phyloP scores from a whole-genome alignment of 2,329 filamentous ascomycete genomes.

The Phoma sp. region DNA sequence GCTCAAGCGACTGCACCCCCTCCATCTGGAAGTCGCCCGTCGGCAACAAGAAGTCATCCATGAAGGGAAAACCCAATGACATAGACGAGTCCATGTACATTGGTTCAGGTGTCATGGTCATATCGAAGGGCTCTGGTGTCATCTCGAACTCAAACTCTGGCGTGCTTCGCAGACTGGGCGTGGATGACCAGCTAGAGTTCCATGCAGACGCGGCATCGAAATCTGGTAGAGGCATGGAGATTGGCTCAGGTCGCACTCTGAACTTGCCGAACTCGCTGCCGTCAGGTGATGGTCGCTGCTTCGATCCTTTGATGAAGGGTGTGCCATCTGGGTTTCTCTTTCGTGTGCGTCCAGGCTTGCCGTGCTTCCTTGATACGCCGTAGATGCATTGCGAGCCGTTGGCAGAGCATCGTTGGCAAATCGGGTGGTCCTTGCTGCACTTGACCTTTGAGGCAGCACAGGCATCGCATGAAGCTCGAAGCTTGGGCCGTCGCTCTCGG shows the following conservation, averaged over 20 bases:
- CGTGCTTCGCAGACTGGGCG: conserved; percentile 35
- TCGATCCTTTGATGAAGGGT: conserved; percentile 39
- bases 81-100: conserved; percentile 29
- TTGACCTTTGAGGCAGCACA: conserved; percentile 50
- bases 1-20: conserved; percentile 27
- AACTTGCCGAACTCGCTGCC: conserved; percentile 40
- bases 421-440: conserved; percentile 47
- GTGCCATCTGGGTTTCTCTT: conserved; percentile 45
- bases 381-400: conserved; percentile 43
- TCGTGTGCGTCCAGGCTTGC: conserved; percentile 42
- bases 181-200: conserved; percentile 36
- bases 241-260: conserved; percentile 32
- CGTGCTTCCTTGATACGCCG: conserved; percentile 46
- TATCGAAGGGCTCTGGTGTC: conserved; percentile 37
- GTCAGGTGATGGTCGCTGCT: conserved; percentile 40
- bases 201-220: conserved; percentile 27
- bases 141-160: conserved; percentile 40
- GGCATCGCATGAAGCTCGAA: conserved; percentile 47
- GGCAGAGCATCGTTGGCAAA: conserved; percentile 40
- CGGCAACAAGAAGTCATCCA: conserved; percentile 32
- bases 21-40: conserved; percentile 22
- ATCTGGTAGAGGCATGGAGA: conserved; percentile 26
- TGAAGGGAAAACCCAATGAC: conserved; percentile 29
- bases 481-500: conserved; percentile 37
- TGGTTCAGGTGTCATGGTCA: conserved; percentile 32